phyloP scores from a whole-genome alignment of 345 rosid species.

The Boechera retrofracta region DNA sequence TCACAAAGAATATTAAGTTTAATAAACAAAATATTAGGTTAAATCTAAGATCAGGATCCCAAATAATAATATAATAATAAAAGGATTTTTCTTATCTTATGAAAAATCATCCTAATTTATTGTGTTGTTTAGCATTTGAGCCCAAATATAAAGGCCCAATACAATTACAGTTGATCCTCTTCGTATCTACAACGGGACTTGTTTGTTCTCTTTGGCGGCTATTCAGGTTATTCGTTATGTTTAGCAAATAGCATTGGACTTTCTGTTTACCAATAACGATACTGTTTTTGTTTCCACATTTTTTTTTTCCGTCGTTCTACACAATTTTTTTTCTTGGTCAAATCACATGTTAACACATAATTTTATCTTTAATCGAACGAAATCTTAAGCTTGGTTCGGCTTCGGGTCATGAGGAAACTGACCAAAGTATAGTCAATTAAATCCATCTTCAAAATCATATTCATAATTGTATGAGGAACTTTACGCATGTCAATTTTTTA shows the following conservation, averaged over 20 bases:
- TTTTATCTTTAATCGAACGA: neutral
- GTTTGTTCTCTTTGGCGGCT: conserved; percentile 12
- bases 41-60: too few species aligned
- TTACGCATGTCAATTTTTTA: neutral
- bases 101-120: too few species aligned
- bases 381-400: neutral
- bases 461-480: conserved; percentile 9
- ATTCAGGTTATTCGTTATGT: neutral
- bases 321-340: neutral
- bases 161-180: conserved; percentile 15
- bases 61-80: too few species aligned
- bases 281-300: conserved; percentile 3
- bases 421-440: neutral
- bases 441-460: neutral
- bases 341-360: conserved; percentile 10
- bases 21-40: too few species aligned
- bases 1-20: too few species aligned
- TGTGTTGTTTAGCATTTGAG: neutral
- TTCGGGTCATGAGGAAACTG: neutral
- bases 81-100: too few species aligned
- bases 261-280: neutral
- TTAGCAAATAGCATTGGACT: conserved; percentile 10
- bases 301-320: neutral
- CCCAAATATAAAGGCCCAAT: conserved; percentile 31
- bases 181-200: neutral